Conservation (phyloP, 164 flowering plant species). For the Piper betle region DNA sequence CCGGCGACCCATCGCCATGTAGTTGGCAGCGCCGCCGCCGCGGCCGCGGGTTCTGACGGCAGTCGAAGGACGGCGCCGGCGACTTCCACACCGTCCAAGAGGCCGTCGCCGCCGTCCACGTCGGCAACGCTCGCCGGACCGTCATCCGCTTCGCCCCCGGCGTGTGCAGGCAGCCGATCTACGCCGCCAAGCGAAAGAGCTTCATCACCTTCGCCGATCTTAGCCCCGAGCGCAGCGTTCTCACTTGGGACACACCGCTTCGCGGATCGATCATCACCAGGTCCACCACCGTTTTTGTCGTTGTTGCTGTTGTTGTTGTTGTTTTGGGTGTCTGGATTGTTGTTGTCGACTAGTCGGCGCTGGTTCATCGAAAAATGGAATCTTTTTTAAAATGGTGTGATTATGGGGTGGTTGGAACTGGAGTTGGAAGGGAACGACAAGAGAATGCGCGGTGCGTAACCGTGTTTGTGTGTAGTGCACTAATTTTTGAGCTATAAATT, state of each 20-base stretch:
- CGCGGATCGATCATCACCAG: constrained; percentile 83
- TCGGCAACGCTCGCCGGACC: constrained; percentile 51
- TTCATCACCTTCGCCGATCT: constrained; percentile 67
- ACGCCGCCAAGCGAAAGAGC: constrained; percentile 89
- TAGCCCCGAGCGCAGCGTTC: constrained; percentile 51
- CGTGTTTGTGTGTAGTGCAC: too few species aligned
- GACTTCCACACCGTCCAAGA: constrained; percentile 69
- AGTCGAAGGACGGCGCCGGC: constrained; percentile 57
- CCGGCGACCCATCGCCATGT: too few species aligned
- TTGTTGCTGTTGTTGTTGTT: too few species aligned
- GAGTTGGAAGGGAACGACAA: too few species aligned
- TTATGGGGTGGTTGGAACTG: too few species aligned
- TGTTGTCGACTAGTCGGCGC: too few species aligned
- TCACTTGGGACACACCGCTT: constrained; percentile 83
- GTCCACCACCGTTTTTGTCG: constrained; percentile 12
- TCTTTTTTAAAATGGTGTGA: too few species aligned
- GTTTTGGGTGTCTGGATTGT: too few species aligned
- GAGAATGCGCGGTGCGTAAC: too few species aligned
- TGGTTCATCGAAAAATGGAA: too few species aligned
- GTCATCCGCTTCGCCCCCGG: constrained; percentile 72
- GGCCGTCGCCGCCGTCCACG: constrained; percentile 70
- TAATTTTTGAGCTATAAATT: too few species aligned
- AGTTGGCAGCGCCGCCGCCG: not conserved
- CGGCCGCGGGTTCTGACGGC: constrained; percentile 37
- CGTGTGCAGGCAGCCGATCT: constrained; percentile 64